phyloP scores from a whole-genome alignment of 129 eudicot species.

The sunflower (Helianthus annuus) region HanXRQr2.0-SUNRISE NC_035438.2:145597777-145598276 shows the following conservation, averaged over 20 bases:
- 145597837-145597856: not conserved
- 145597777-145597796: conserved; percentile 29
- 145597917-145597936: conserved; percentile 74
- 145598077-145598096: not conserved
- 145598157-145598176: not conserved
- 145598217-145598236: conserved; percentile 44
- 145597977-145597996: conserved; percentile 10
- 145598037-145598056: not conserved
- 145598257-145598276: conserved; percentile 59
- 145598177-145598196: conserved; percentile 1
- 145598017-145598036: conserved; percentile 39
- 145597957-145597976: conserved; percentile 50
- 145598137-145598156: no score
- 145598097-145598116: no score
- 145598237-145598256: conserved; percentile 40
- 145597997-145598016: conserved; percentile 42
- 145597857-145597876: not conserved
- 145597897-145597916: conserved; percentile 86
- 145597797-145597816: conserved; percentile 86
- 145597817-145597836: conserved; percentile 15
- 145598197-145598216: conserved; percentile 9
- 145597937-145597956: conserved; percentile 48
- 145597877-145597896: not conserved
- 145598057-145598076: not conserved
- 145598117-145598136: no score